phyloP scores from a whole-genome alignment of 768 basidiomycete species.

The Candolleomyces efflorescens region DNA sequence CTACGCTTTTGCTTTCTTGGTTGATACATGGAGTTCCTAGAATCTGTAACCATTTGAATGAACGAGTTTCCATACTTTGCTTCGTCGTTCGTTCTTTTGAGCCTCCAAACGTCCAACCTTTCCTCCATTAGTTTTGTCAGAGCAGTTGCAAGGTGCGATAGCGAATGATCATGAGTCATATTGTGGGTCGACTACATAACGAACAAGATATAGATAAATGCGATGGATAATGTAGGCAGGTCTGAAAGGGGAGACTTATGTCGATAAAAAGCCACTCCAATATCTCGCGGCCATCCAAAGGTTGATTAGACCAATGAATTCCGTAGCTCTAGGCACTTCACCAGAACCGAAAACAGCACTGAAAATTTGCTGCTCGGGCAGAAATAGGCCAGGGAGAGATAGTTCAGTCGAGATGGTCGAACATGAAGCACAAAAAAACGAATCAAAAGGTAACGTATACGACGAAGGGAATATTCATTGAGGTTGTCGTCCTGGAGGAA shows the following conservation, averaged over 20 bases:
- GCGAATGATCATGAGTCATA: background rate
- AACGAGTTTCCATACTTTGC: too few species aligned
- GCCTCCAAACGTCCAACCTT: too few species aligned
- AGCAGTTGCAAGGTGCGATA: too few species aligned
- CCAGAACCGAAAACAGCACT: slow-evolving; percentile 78
- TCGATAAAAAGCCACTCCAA: slow-evolving; percentile 1
- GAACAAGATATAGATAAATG: background rate
- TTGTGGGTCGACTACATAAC: too few species aligned
- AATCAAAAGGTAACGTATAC: background rate
- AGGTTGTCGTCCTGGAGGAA: background rate
- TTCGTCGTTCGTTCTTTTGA: too few species aligned
- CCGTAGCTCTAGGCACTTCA: slow-evolving; percentile 61
- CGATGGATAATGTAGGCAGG: slow-evolving; percentile 4
- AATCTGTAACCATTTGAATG: too few species aligned
- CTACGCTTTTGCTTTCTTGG: too few species aligned
- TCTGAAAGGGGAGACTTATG: slow-evolving; percentile 24
- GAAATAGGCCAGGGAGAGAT: slow-evolving; percentile 52
- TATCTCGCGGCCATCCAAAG: slow-evolving; percentile 39
- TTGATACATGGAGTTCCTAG: too few species aligned
- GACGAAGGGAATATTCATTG: background rate
- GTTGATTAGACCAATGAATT: slow-evolving; percentile 52
- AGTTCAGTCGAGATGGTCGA: slow-evolving; percentile 3
- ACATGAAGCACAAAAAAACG: slow-evolving; percentile 1
- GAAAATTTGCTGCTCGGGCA: slow-evolving; percentile 70
- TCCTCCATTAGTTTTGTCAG: too few species aligned